Conservation (phyloP, 257 asterid species). For the Ehretia macrophylla region DNA sequence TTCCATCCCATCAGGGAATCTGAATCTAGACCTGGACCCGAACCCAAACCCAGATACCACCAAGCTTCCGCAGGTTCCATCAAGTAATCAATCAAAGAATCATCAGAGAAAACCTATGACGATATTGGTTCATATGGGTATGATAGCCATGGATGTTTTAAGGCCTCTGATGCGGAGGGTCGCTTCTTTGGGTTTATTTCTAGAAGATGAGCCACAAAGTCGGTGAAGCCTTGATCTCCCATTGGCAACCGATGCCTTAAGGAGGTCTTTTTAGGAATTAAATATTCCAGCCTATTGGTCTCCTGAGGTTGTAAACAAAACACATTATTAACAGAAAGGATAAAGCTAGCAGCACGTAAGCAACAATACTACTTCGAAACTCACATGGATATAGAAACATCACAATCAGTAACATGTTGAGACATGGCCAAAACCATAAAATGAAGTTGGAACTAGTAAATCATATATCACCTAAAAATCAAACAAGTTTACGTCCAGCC, state of each 20-base stretch:
- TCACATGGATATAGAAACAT: neutral
- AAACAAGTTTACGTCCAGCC: no score
- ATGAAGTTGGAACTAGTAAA: no score
- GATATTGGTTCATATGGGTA: slow-evolving; percentile 30
- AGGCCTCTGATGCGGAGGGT: slow-evolving; percentile 34
- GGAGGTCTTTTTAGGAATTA: slow-evolving; percentile 28
- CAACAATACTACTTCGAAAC: no score
- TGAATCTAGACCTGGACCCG: no score
- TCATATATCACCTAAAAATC: no score
- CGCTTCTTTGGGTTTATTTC: slow-evolving; percentile 28
- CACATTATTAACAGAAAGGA: neutral
- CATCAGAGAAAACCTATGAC: slow-evolving; percentile 4
- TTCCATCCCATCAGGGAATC: neutral
- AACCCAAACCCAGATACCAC: neutral
- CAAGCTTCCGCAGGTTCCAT: neutral
- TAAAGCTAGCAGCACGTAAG: no score
- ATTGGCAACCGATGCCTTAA: slow-evolving; percentile 28
- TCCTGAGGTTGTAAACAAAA: slow-evolving; percentile 14
- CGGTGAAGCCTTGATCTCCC: slow-evolving; percentile 30
- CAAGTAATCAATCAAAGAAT: neutral
- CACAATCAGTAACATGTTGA: neutral
- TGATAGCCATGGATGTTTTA: slow-evolving; percentile 30
- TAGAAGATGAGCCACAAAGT: slow-evolving; percentile 26
- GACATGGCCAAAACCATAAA: no score
- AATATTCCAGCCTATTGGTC: slow-evolving; percentile 27